Evolutionary conservation across 108 stramenopile genomes (phyloP), one percentile per base, ranked within the genome.

Genomic region (Nitzschia sp.): DNA sequence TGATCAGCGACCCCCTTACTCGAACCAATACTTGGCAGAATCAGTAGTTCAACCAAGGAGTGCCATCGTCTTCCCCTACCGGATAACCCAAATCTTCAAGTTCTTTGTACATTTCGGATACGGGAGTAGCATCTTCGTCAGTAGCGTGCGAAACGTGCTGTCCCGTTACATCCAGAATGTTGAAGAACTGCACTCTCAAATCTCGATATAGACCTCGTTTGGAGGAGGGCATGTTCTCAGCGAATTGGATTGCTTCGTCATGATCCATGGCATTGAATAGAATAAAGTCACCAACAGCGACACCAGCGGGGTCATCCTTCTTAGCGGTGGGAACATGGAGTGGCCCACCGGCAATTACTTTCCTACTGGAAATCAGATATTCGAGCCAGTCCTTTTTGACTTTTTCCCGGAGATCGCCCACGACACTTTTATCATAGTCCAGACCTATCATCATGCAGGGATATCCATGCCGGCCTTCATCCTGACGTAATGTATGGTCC

Each of bases 71-170:
- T 29, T 73, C 84, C 5, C 29, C 29, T 29, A 83, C 81, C 17
- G 91, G 91, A 72, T 92, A 92, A 24, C 91, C 91, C 88, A 85
- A 88, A 57, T 79, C 57, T 58, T 85, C 85, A 83, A 92, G 69
- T 6, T 86, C 88, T 71, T 89, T 87, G 75, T 90, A 86, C 90
- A 91, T 91, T 65, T 89, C 80, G 42, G 79, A 78, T 20, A 65
- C 63, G 9, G 74, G 77, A 10, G 78, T 72, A 70, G 86, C 84
- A 43, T 80, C 65, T 19, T 56, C 53, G 17, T 17, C 17, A 5
- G 85, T 82, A 74, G 89, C 88, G 60, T 85, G 83, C 22, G 79
- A 80, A 11, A 89, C 86, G 63, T 89, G 89, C 62, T 92, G 89
- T n/a, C 91, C 91, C 6, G 88, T 89, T 21, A 89, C 77, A 63